These are phyloP conservation scores for Nevesoporus exiguus DNA, from an alignment of 768 basidiomycete species.

Conservation along the genomic window DNA sequence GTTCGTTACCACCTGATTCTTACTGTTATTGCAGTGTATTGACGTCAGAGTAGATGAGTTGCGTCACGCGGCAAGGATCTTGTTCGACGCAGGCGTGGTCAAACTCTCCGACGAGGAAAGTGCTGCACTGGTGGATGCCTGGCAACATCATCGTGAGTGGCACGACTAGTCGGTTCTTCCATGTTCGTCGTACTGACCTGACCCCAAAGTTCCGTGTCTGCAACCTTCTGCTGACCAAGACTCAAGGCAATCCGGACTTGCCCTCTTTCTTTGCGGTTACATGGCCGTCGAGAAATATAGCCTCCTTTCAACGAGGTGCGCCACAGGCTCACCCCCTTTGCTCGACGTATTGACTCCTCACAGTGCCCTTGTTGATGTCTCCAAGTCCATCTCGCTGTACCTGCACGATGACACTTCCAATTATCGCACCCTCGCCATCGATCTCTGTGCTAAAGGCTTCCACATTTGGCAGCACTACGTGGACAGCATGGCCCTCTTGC, in stretches of 20 bases:
- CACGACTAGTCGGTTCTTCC: background rate
- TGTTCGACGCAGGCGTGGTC: conserved; percentile 76
- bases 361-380: conserved; percentile 79
- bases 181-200: conserved; percentile 9
- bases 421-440: conserved; percentile 74
- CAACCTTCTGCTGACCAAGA: conserved; percentile 61
- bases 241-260: conserved; percentile 55
- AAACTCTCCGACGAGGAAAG: conserved; percentile 68
- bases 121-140: conserved; percentile 51
- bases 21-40: conserved; percentile 3
- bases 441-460: conserved; percentile 89
- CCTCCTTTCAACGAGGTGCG: conserved; percentile 68
- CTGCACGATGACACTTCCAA: conserved; percentile 69
- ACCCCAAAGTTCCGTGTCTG: conserved; percentile 51
- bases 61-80: conserved; percentile 67
- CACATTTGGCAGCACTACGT: conserved; percentile 93
- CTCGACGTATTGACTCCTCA: background rate
- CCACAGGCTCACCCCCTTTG: background rate
- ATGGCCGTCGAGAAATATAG: conserved; percentile 79
- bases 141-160: conserved; percentile 60
- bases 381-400: conserved; percentile 76
- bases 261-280: conserved; percentile 79
- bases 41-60: conserved; percentile 53
- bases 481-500: conserved; percentile 84
- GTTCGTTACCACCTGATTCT: conserved; percentile 39